These are phyloP conservation scores for Lentinus brumalis DNA, from an alignment of 768 basidiomycete species.

Conservation along the genomic window DNA sequence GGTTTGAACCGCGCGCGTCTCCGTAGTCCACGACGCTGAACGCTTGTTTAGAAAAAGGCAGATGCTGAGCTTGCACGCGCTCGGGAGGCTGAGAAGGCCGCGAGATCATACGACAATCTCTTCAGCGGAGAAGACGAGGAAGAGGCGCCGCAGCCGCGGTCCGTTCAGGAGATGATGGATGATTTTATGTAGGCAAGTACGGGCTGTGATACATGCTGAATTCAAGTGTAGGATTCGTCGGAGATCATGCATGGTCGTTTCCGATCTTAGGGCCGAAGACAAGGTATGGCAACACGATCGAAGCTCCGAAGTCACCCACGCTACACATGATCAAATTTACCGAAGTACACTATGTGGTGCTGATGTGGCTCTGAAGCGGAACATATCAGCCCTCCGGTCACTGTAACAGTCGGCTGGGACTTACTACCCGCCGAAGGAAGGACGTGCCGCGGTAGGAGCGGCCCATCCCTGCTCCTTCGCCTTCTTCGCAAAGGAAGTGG, in stretches of 20 bases:
- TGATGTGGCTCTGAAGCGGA: not conserved
- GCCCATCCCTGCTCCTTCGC: constrained; percentile 3
- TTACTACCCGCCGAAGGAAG: constrained; percentile 1
- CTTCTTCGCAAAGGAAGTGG: constrained; percentile 9
- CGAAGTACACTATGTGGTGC: too few species aligned
- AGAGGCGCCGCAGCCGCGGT: constrained; percentile 48
- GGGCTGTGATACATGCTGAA: not conserved
- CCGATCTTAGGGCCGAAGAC: too few species aligned
- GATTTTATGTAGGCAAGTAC: constrained; percentile 70
- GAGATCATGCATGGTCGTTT: too few species aligned
- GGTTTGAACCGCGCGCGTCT: constrained; percentile 41
- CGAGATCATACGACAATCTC: constrained; percentile 82
- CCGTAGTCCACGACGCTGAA: not conserved
- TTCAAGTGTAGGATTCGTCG: not conserved
- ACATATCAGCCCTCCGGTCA: not conserved
- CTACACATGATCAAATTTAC: not conserved
- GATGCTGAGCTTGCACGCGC: constrained; percentile 73
- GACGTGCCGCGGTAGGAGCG: constrained; percentile 4
- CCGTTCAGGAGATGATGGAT: constrained; percentile 78
- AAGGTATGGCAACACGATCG: too few species aligned
- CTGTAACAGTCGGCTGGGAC: not conserved
- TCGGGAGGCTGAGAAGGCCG: constrained; percentile 85
- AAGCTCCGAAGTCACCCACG: too few species aligned
- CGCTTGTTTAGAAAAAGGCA: constrained; percentile 62
- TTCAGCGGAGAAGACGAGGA: constrained; percentile 64